Evolutionary conservation across 257 asterid species (phyloP), one percentile per base, ranked within the genome.

Genomic region (Vinca minor): DNA sequence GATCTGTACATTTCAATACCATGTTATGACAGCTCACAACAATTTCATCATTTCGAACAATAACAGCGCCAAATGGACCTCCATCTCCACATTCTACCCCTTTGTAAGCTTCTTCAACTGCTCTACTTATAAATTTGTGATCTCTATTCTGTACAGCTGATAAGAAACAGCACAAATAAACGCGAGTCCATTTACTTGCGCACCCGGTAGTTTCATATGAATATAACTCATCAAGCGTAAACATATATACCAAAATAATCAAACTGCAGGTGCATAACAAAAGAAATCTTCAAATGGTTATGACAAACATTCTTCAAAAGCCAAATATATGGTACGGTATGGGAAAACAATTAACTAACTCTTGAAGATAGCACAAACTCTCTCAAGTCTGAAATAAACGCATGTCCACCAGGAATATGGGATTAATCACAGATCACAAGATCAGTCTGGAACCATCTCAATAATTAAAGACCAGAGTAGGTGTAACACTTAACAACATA

Each of bases 1-100:
- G 99, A 79, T 93, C 99, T 21, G 90, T 83, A 58, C 82, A 72
- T 61, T 79, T 76, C 60, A 81, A 74, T 45, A 93, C 99, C 89
- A 93, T 70, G 81, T 93, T 93, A 77, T 89, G 99, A 76, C 97
- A 87, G 76, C 99, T 84, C 68, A 84, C 99, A 72, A 93, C 80
- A 36, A 93, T 84, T 76, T 87, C 99, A 66, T 82, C 89, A 53
- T 93, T 75, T 62, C 69, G 67, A 70, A 93, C 99, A 58, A 93
- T 87, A 61, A 93, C 97, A 46, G 99, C 99, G 67, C 99, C 99
- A 74, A 93, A 93, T 69, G 99, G 97, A 54, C 97, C 95, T 71
- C 99, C 99, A 68, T 93, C 81, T 35, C 97, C 99, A 81, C 83
- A 69, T 18, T 93, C 99, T 54, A 93, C 97, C 58, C 97, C 99